Evolutionary conservation across 345 rosid species (phyloP).

Genomic region (Populus ilicifolia): DNA sequence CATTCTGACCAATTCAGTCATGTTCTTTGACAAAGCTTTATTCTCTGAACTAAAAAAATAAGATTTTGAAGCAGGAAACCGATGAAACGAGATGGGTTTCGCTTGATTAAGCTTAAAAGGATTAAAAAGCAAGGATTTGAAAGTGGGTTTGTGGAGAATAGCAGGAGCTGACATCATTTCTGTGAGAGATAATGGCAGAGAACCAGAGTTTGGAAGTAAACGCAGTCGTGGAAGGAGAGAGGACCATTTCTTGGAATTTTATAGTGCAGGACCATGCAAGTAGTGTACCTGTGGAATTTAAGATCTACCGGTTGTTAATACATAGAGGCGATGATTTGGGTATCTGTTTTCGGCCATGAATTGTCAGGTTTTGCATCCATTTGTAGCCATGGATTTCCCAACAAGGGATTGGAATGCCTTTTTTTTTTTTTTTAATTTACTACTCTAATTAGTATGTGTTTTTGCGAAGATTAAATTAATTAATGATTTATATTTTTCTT

Average conservation of each 20-base stretch:
- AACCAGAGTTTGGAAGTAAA: neutral
- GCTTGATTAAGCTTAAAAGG: neutral
- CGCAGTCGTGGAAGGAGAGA: neutral
- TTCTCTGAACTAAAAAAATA: neutral
- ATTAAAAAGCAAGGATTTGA: neutral
- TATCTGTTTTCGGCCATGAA: too few species aligned
- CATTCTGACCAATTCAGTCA: neutral
- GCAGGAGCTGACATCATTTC: neutral
- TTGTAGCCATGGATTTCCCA: too few species aligned
- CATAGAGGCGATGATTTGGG: too few species aligned
- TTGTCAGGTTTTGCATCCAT: too few species aligned
- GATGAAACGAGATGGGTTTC: neutral
- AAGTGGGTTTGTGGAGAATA: neutral
- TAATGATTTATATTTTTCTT: too few species aligned
- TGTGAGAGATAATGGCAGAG: neutral
- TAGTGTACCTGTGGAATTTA: too few species aligned
- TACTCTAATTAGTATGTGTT: too few species aligned
- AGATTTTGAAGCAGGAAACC: neutral
- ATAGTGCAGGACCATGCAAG: too few species aligned
- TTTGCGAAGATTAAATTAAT: too few species aligned
- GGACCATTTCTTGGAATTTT: neutral
- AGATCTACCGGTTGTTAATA: too few species aligned
- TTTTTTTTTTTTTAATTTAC: too few species aligned
- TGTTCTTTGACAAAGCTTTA: neutral
- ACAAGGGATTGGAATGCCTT: too few species aligned